These are phyloP conservation scores for Gymnopilus dilepis DNA, from an alignment of 768 basidiomycete species.

Conservation along the genomic window DNA sequence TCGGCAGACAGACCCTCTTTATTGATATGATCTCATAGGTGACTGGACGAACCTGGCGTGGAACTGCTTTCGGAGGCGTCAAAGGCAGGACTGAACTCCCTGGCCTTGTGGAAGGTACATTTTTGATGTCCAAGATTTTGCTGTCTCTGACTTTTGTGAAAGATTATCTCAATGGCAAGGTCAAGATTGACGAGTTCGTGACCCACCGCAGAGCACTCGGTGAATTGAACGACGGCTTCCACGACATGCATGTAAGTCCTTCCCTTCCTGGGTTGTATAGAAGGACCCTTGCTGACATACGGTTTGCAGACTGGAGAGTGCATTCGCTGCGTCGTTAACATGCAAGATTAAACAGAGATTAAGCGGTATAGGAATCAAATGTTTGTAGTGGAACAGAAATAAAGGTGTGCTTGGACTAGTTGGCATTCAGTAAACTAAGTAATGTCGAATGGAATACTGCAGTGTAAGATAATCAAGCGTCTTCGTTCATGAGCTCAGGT, in stretches of 20 bases:
- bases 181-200: constrained; percentile 96
- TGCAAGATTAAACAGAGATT: constrained; percentile 45
- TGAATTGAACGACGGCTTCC: constrained; percentile 87
- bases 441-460: constrained; percentile 7
- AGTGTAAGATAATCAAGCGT: constrained; percentile 38
- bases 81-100: constrained; percentile 97
- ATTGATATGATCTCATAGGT: constrained; percentile 36
- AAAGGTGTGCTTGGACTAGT: background rate
- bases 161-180: constrained; percentile 80
- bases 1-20: background rate
- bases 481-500: constrained; percentile 52
- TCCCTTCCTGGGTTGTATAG: background rate
- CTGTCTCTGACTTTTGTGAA: background rate
- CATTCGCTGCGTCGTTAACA: constrained; percentile 95
- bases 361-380: background rate
- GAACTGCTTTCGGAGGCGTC: constrained; percentile 95
- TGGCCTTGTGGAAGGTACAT: constrained; percentile 84
- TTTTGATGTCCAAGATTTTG: background rate
- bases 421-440: constrained; percentile 10
- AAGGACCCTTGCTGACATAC: constrained; percentile 9
- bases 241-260: constrained; percentile 92
- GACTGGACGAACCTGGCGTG: constrained; percentile 94
- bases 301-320: constrained; percentile 72
- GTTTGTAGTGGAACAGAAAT: background rate
- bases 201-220: constrained; percentile 80